Evolutionary conservation across 164 flowering plant genomes (phyloP), one percentile per base, ranked within the genome.

Genomic region (Piper longum): DNA sequence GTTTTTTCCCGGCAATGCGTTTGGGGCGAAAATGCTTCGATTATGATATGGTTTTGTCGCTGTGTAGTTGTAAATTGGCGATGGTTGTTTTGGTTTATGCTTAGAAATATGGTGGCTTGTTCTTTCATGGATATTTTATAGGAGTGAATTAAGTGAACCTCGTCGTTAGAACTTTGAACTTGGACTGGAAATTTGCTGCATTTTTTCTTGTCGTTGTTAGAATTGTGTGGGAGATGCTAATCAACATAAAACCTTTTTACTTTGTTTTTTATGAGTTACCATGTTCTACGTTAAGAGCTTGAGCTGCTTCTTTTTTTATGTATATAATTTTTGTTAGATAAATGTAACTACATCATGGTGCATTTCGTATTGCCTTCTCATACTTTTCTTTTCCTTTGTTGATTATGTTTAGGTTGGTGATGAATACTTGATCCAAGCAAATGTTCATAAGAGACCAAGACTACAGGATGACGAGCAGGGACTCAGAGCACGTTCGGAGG

Each of bases 351-450:
- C 45, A 62, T 8, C 19, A 39, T 52, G 36, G 4, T 66, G 48
- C 18, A 16, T 16, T 54, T 62, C n/a, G 54, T 12, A 45, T 52
- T 51, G 45, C 5, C 5, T 66, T 54, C 18, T 69, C 51, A 2
- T 56, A 7, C 5, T n/a, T 62, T 39, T 41, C n/a, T 59, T 52
- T 17, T 52, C 56, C n/a, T 16, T 59, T 19, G 45, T 56, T 56
- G 36, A 26, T 26, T 26, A 26, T 26, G 36, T 26, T 26, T 73
- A 91, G 97, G 81, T 69, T 72, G 96, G 84, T 66, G 90, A 73
- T 44, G 96, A 78, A 17, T 95, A 78, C 75, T 89, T 95, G 60
- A 91, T 95, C 72, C 91, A 82, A 79, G 86, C 97, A 19, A 91
- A 83, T 75, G 79, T 83, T 68, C 85, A 81, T 67, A 95, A 95